Conservation (phyloP, 352 stramenopile species). For the Thraustotheca clavata region DNA sequence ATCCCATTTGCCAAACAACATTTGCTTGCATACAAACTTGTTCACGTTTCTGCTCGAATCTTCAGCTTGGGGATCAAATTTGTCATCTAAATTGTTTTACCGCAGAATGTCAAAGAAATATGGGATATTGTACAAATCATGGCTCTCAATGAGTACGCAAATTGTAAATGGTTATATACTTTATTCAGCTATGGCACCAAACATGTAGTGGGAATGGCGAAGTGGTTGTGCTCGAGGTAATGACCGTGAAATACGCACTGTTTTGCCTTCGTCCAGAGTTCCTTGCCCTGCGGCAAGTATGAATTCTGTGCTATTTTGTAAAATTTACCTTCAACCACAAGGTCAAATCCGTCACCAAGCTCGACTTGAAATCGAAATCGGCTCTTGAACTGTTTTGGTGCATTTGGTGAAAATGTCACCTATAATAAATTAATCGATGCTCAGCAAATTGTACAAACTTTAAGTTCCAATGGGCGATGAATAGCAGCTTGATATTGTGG, state of each 20-base stretch:
- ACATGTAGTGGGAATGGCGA: conserved; percentile 17
- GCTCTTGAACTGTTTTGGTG: conserved; percentile 41
- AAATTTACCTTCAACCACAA: conserved; percentile 47
- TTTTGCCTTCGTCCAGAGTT: conserved; percentile 43
- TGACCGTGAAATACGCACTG: not conserved
- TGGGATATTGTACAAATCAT: not conserved
- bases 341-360: conserved; percentile 50
- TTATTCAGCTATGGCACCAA: conserved; percentile 9
- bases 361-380: conserved; percentile 60
- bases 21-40: not conserved
- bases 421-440: not conserved
- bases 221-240: conserved; percentile 6
- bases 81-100: not conserved
- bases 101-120: not conserved
- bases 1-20: not conserved
- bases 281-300: conserved; percentile 27
- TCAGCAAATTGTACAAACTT: not conserved
- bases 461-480: conserved; percentile 34
- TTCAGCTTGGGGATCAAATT: not conserved
- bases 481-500: conserved; percentile 30
- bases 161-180: too few relatives aligned
- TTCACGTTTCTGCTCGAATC: not conserved
- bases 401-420: conserved; percentile 39
- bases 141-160: not conserved
- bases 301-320: not conserved